Evolutionary conservation across 1,139 yeast species (phyloP), one percentile per base, ranked within the genome.

Genomic region (Debaryomyces subglobosus): DNA sequence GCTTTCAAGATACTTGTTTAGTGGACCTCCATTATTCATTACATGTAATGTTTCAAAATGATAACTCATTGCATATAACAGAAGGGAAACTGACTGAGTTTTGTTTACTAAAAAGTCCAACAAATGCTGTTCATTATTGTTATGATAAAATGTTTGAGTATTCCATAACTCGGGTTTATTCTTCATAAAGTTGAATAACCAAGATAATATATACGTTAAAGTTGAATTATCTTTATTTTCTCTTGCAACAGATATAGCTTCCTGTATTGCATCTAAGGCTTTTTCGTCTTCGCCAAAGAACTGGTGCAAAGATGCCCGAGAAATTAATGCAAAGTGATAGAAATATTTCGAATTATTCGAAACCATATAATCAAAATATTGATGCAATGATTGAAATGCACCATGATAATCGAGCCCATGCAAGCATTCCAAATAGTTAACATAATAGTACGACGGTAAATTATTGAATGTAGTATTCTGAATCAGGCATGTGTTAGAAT

Each of bases 361-460:
- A 67, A 88, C 85, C 84, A 89, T 85, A 60, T 90, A 89, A 65
- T 91, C 97, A 63, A 88, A 90, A 62, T 88, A 90, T 53, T 89
- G 82, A 63, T 89, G 96, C 23, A 91, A 68, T 2, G 85, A 75
- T 53, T 85, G 82, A 51, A 88, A 79, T 0, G 96, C 88, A 1
- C 82, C 85, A 58, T 86, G 89, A 58, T 88, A 89, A 55, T 88
- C 87, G 15, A 84, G 79, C 2, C 71, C 74, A 40, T 79, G 74
- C 56, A 90, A 74, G 43, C 81, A 78, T 52, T 86, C 85, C 34
- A 89, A 70, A 58, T 86, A 89, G 42, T 73, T 77, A 38, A 89
- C 74, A 55, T 87, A 86, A 58, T 85, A 81, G 21, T 82, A 77
- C 0, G 88, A 77, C 0, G 95, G 89, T 4, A 86, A 74, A 47